phyloP scores from a whole-genome alignment of 1,139 yeast genomes.

The Candida labiduridarum region DNA sequence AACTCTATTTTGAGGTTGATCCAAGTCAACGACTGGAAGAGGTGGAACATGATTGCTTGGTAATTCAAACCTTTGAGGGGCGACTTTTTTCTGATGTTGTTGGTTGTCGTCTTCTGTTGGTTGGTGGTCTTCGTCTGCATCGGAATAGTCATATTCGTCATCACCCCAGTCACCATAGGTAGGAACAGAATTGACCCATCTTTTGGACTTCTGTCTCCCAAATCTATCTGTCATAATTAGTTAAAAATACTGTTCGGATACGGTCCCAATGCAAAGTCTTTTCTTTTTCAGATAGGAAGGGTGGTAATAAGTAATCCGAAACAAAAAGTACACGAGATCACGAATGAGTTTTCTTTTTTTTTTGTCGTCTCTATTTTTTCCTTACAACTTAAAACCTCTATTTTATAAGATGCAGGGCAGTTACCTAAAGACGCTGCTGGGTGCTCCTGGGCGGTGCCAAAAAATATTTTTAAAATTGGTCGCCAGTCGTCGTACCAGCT shows the following conservation, averaged over 20 bases:
- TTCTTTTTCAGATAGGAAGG: background rate
- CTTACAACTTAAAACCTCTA: background rate
- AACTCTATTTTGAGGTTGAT: background rate
- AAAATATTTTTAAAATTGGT: background rate
- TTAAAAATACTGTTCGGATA: background rate
- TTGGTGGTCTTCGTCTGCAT: conserved; percentile 22
- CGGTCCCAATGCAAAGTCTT: background rate
- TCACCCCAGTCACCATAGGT: conserved; percentile 64
- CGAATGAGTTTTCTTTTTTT: background rate
- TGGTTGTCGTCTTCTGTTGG: background rate
- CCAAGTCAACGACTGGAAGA: conserved; percentile 4
- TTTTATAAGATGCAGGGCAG: background rate
- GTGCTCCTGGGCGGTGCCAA: background rate
- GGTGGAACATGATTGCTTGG: conserved; percentile 11
- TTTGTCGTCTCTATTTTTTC: background rate
- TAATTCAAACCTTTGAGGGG: conserved; percentile 18
- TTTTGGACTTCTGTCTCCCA: conserved; percentile 60
- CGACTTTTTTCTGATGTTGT: conserved; percentile 2
- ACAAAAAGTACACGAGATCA: background rate
- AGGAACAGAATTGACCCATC: conserved; percentile 63
- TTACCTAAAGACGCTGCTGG: background rate
- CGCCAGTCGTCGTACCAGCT: background rate
- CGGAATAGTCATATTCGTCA: conserved; percentile 33
- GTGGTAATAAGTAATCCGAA: no score
- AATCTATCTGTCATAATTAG: conserved; percentile 43